Conservation (phyloP, 169 alveolate species). For the Plasmodium gonderi region DNA sequence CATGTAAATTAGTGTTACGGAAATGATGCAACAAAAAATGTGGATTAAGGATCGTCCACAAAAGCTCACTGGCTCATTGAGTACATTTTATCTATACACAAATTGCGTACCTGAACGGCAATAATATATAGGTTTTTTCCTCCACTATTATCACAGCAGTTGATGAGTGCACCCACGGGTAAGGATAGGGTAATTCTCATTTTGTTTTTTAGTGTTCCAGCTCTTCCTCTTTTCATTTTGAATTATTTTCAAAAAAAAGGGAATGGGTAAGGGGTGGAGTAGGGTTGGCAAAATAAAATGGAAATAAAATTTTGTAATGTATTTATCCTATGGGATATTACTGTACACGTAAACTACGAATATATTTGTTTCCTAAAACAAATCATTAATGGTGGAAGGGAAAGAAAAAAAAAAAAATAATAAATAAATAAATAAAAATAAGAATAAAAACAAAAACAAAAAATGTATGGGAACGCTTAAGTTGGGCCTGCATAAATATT, state of each 20-base stretch:
- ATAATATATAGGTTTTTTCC: slow-evolving; percentile 98
- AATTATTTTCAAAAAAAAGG: background rate
- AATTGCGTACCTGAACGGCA: slow-evolving; percentile 92
- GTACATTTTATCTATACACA: background rate
- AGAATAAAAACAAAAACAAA: too few relatives aligned
- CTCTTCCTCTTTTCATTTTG: slow-evolving; percentile 80
- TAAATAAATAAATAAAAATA: background rate
- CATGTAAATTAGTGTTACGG: background rate
- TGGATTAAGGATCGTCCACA: background rate
- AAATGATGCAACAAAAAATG: background rate
- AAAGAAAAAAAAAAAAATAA: background rate
- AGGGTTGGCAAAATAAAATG: background rate
- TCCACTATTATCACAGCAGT: slow-evolving; percentile 99
- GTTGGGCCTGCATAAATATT: too few relatives aligned
- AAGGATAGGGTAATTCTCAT: slow-evolving; percentile 94
- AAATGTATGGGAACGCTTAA: too few relatives aligned
- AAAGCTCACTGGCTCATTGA: background rate
- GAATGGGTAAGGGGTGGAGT: background rate
- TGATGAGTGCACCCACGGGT: slow-evolving; percentile 97
- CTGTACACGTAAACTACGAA: background rate
- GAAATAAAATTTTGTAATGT: background rate
- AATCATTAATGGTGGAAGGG: background rate
- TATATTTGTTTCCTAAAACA: background rate
- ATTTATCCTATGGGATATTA: background rate
- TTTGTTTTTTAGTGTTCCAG: slow-evolving; percentile 86